Percentiles rank a stretch among this genome's conserved stretches.
Evolutionary conservation across 2,329 filamentous ascomycete species (phyloP).

Genomic region (Macrophomina phaseolina): DNA sequence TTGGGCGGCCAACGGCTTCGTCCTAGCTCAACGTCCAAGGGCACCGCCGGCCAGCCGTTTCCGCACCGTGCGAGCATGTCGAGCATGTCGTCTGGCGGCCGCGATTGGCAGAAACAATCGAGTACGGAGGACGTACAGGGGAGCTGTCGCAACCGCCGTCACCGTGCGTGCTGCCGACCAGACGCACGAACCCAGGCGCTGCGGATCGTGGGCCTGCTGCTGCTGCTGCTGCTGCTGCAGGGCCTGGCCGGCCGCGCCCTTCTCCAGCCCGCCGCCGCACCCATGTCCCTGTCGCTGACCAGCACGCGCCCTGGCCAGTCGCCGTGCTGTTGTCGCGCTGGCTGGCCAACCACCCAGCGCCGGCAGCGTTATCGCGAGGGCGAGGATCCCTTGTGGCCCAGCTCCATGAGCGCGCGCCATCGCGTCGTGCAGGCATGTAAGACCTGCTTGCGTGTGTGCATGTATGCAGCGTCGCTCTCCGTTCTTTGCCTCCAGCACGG

Average conservation of each 20-base stretch:
- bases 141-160: not conserved
- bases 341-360: not conserved
- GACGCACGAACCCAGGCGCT: constrained; percentile 4
- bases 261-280: not conserved
- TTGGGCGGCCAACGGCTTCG: constrained; percentile 15
- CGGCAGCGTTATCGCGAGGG: not conserved
- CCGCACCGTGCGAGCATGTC: not conserved
- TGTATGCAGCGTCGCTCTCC: not conserved
- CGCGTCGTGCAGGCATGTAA: not conserved
- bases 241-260: not conserved
- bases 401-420: not conserved
- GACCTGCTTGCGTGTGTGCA: constrained; percentile 8
- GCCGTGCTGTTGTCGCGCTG: not conserved
- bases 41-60: constrained; percentile 6
- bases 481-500: not conserved
- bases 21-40: constrained; percentile 12
- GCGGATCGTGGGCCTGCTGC: constrained; percentile 9
- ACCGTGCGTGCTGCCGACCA: not conserved
- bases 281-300: not conserved
- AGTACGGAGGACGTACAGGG: not conserved
- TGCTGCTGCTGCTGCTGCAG: not conserved
- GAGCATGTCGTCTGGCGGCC: not conserved
- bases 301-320: not conserved
- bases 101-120: not conserved
- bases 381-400: not conserved